Base-by-base conservation (phyloP, 345 rosid genomes). In the Citrus sinensis region DNA sequence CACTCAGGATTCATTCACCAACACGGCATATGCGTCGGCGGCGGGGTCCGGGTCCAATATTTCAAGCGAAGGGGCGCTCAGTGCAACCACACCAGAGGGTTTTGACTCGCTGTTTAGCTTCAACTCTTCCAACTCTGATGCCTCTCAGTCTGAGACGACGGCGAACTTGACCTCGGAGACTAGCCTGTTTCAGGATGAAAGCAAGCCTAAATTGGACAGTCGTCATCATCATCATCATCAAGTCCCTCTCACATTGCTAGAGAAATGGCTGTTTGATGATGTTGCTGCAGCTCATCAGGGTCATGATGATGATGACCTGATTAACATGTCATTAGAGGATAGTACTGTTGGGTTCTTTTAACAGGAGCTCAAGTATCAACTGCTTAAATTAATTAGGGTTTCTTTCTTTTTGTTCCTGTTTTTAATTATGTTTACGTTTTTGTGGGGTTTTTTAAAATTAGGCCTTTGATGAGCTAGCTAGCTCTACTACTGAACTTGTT, bases 211-310 rank as follows among this genome's bases (percentile, higher is more conserved):
- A 7, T 25, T 68, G 69, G 86, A 77, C 73, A 56, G 54, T 64
- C n/a, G 22, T 54, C 58, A 58, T 64, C 56, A 51, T 16, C 34
- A 32, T 54, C 58, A 58, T 64, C 24, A 62, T 40, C 85, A 87
- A 25, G 88, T 80, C 60, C 88, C 93, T 0, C 83, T 92, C 59
- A 80, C 83, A 14, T 67, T 89, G 82, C 85, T 92, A 24, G 94
- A 92, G 88, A 86, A 90, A 77, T 92, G 97, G 97, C 86, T 90
- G 37, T 83, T 88, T 79, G 97, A 92, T 65, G 97, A 92, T 58
- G 86, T 75, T 75, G 83, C 81, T 37, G 73, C 73, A 74, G 84
- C 81, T 51, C 72, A 70, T 76, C 89, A 85, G 60, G 86, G 73
- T 83, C 85, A 74, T 58, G 86, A 81, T 35, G 86, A 81, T 49